phyloP scores from a whole-genome alignment of 805 yeast species.

The Ogataea nakhonphanomensis region DNA sequence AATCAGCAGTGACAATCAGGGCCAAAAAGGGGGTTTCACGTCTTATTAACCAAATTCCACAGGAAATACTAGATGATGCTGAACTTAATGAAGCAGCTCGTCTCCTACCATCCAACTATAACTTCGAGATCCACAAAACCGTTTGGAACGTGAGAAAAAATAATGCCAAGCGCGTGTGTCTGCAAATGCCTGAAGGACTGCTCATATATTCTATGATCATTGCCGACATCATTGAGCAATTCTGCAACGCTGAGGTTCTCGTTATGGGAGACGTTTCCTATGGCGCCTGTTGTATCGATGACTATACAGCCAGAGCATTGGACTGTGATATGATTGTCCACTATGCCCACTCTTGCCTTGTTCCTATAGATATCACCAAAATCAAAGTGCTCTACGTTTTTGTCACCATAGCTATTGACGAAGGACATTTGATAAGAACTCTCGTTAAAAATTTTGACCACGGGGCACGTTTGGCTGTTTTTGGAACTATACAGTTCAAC shows the following conservation, averaged over 20 bases:
- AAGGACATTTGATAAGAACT: constrained; percentile 74
- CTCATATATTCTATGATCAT: constrained; percentile 82
- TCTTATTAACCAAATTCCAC: constrained; percentile 81
- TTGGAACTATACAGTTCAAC: constrained; percentile 96
- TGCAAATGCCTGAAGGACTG: constrained; percentile 97
- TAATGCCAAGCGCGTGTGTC: constrained; percentile 77
- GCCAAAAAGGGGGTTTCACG: constrained; percentile 6
- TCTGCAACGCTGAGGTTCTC: constrained; percentile 79
- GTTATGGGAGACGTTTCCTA: constrained; percentile 99
- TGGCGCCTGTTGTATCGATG: constrained; percentile 98
- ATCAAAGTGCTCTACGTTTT: constrained; percentile 93
- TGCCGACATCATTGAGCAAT: constrained; percentile 90
- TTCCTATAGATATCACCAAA: constrained; percentile 87
- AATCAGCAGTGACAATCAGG: constrained; percentile 4
- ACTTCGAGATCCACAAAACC: constrained; percentile 93
- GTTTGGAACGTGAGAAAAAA: constrained; percentile 85
- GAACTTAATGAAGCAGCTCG: constrained; percentile 82
- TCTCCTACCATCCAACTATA: constrained; percentile 84
- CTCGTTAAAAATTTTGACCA: constrained; percentile 61
- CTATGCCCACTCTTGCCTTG: constrained; percentile 95
- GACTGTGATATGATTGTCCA: constrained; percentile 95
- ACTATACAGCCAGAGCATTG: constrained; percentile 85
- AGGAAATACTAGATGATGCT: constrained; percentile 72
- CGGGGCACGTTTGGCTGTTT: constrained; percentile 72
- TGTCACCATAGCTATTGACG: constrained; percentile 90